Conservation (phyloP, 2,329 filamentous ascomycete species). For the Pseudocercospora crystallina region DNA sequence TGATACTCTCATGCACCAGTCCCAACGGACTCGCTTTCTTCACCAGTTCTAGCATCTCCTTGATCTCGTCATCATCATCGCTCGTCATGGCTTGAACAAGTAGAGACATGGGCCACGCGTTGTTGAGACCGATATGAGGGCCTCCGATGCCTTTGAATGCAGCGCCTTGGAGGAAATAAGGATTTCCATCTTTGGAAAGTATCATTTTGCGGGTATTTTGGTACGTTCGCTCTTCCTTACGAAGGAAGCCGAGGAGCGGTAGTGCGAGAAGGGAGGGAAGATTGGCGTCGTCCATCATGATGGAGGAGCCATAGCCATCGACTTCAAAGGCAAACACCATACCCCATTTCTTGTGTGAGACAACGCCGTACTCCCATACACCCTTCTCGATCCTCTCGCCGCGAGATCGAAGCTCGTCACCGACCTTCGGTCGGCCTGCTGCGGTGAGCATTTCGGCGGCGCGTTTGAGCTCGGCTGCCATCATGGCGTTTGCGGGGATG, state of each 20-base stretch:
- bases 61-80: slow-evolving; percentile 79
- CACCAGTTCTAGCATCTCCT: slow-evolving; percentile 69
- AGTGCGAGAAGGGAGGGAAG: slow-evolving; percentile 77
- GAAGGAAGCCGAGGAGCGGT: slow-evolving; percentile 74
- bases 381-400: slow-evolving; percentile 69
- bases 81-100: slow-evolving; percentile 89
- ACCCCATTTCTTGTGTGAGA: slow-evolving; percentile 72
- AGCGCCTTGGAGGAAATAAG: slow-evolving; percentile 77
- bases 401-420: slow-evolving; percentile 53
- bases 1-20: slow-evolving; percentile 86
- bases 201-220: slow-evolving; percentile 86
- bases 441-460: slow-evolving; percentile 68
- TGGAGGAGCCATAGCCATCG: slow-evolving; percentile 78
- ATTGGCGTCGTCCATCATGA: slow-evolving; percentile 89
- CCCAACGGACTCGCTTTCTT: slow-evolving; percentile 74
- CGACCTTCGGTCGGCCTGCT: slow-evolving; percentile 56
- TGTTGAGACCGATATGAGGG: slow-evolving; percentile 74
- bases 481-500: slow-evolving; percentile 95
- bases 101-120: slow-evolving; percentile 97
- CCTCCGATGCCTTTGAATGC: slow-evolving; percentile 88
- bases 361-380: slow-evolving; percentile 80
- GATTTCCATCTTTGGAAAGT: slow-evolving; percentile 73
- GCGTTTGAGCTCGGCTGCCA: slow-evolving; percentile 81
- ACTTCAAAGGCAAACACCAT: slow-evolving; percentile 85
- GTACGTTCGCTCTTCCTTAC: slow-evolving; percentile 67